Percentiles rank a stretch among this genome's conserved stretches.
phyloP scores from a whole-genome alignment of 2,329 filamentous ascomycete genomes.

The Alternaria arbusti region DNA sequence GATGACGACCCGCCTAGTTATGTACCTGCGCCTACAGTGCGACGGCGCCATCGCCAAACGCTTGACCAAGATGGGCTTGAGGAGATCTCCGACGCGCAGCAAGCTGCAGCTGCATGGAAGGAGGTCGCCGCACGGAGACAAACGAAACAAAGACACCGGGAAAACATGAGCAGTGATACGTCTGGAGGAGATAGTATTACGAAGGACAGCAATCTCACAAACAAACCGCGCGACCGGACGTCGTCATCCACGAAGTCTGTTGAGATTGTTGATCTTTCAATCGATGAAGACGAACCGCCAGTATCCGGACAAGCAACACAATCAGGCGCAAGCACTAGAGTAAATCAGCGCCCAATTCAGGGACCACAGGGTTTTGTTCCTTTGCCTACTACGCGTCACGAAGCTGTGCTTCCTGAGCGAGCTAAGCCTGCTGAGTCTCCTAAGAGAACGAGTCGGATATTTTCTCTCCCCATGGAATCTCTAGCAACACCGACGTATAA shows the following conservation, averaged over 20 bases:
- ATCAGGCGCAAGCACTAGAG: background rate
- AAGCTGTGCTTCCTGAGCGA: background rate
- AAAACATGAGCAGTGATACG: background rate
- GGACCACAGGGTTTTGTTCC: background rate
- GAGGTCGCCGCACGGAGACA: slow-evolving; percentile 1
- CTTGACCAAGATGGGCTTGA: slow-evolving; percentile 10
- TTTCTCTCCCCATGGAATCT: background rate
- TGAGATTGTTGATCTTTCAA: slow-evolving; percentile 3
- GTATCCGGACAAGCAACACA: background rate
- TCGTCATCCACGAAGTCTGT: background rate
- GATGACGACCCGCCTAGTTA: background rate
- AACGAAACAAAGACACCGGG: background rate
- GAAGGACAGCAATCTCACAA: background rate
- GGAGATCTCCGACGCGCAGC: slow-evolving; percentile 1
- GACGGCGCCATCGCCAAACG: background rate
- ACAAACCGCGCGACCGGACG: background rate
- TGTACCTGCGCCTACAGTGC: background rate
- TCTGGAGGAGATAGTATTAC: background rate
- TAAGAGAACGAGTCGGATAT: background rate
- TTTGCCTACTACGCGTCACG: background rate
- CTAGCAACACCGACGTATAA: background rate
- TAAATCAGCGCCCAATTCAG: background rate
- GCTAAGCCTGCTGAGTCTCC: background rate
- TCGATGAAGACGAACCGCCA: slow-evolving; percentile 1
- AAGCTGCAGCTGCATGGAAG: slow-evolving; percentile 4